Evolutionary conservation across 2,329 filamentous ascomycete species (phyloP).

Genomic region (Botryosphaeria dothidea): DNA sequence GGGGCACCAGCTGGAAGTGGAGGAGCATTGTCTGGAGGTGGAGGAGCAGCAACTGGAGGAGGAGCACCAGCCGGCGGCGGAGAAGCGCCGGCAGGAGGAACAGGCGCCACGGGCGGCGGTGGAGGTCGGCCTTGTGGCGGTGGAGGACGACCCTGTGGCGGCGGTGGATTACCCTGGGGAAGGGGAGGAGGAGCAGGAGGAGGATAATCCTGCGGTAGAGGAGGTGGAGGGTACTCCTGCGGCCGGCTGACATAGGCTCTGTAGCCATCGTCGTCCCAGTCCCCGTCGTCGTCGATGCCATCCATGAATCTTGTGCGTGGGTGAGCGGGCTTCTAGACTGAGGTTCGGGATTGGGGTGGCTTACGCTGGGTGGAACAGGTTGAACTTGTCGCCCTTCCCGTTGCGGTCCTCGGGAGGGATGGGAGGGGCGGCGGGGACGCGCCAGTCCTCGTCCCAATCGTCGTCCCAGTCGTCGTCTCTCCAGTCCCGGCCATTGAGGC

Average conservation of each 20-base stretch:
- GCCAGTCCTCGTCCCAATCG: neutral
- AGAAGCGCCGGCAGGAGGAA: neutral
- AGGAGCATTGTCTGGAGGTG: neutral
- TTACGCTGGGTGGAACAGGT: neutral
- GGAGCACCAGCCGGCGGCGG: neutral
- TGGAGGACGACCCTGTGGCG: too few relatives aligned
- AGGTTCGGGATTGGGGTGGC: too few relatives aligned
- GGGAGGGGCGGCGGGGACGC: neutral
- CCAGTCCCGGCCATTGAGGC: too few relatives aligned
- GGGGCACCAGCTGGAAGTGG: too few relatives aligned
- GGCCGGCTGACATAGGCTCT: neutral
- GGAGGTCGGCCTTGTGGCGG: too few relatives aligned
- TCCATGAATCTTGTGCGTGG: neutral
- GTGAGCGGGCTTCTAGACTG: neutral
- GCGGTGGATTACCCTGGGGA: too few relatives aligned
- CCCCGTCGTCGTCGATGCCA: neutral
- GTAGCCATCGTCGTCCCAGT: neutral
- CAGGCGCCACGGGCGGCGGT: too few relatives aligned
- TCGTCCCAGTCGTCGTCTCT: neutral
- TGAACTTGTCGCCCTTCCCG: neutral
- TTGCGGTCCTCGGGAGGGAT: neutral
- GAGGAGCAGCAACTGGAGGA: neutral
- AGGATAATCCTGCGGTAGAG: too few relatives aligned
- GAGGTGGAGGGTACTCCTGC: neutral
- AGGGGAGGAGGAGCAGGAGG: too few relatives aligned